phyloP scores from a whole-genome alignment of 352 stramenopile species.

The Globisporangium splendens region DNA sequence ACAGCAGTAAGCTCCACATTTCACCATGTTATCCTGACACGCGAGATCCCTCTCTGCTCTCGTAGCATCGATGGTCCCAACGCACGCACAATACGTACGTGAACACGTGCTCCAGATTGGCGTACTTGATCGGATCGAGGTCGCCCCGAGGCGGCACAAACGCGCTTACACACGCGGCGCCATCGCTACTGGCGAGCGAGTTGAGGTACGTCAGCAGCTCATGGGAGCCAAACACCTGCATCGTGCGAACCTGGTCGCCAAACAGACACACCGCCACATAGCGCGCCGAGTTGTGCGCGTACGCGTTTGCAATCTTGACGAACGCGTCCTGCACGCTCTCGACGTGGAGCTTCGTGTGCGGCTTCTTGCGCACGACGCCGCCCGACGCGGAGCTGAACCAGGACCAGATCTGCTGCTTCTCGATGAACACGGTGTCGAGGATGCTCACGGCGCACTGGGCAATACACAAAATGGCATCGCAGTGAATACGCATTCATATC shows the following conservation, averaged over 20 bases:
- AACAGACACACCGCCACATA: slow-evolving; percentile 63
- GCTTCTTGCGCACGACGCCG: slow-evolving; percentile 60
- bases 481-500: not conserved
- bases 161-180: slow-evolving; percentile 41
- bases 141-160: slow-evolving; percentile 63
- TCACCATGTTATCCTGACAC: not conserved
- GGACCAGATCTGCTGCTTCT: slow-evolving; percentile 76
- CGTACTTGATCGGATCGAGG: slow-evolving; percentile 57
- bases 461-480: too few species aligned
- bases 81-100: slow-evolving; percentile 30
- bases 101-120: slow-evolving; percentile 78
- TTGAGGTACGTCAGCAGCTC: slow-evolving; percentile 52
- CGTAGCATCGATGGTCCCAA: not conserved
- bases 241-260: slow-evolving; percentile 36
- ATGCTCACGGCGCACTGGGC: slow-evolving; percentile 40
- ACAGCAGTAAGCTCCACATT: not conserved
- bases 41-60: too few species aligned
- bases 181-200: slow-evolving; percentile 28
- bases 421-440: slow-evolving; percentile 69
- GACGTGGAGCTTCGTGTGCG: slow-evolving; percentile 42
- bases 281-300: slow-evolving; percentile 17
- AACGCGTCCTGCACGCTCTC: slow-evolving; percentile 43
- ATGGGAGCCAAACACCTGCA: slow-evolving; percentile 46
- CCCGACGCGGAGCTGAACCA: slow-evolving; percentile 61
- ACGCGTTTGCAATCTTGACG: slow-evolving; percentile 20